Conservation (phyloP, 2,329 filamentous ascomycete species). For the Fusarium agapanthi region DNA sequence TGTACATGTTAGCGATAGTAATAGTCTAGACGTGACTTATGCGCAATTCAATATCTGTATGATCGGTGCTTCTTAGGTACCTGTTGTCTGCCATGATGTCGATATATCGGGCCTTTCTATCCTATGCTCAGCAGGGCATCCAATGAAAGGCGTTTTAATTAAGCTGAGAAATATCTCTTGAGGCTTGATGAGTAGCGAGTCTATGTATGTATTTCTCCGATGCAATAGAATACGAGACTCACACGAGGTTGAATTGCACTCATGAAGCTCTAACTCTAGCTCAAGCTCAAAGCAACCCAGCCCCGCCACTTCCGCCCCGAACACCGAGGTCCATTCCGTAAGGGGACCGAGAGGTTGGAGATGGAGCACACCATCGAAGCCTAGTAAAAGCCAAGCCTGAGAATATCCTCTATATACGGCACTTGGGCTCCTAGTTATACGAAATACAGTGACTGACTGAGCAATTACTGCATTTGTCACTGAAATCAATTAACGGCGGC, state of each 20-base stretch:
- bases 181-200: background rate
- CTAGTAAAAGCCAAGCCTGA: constrained; percentile 16
- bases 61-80: constrained; percentile 6
- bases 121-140: constrained; percentile 1
- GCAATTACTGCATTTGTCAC: background rate
- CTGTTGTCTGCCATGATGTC: constrained; percentile 28
- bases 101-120: background rate
- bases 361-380: constrained; percentile 30
- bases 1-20: constrained; percentile 17
- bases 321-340: constrained; percentile 23
- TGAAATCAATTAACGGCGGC: background rate
- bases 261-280: background rate
- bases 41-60: background rate
- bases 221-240: background rate
- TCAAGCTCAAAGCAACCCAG: constrained; percentile 3
- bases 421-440: background rate
- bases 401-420: background rate
- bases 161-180: background rate
- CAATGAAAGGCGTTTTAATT: background rate
- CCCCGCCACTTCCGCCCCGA: constrained; percentile 25
- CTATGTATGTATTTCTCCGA: background rate
- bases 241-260: constrained; percentile 10
- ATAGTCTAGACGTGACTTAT: background rate
- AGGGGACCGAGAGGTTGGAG: constrained; percentile 21
- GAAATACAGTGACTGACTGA: background rate